Percentiles rank a stretch among this genome's conserved stretches.
phyloP scores from a whole-genome alignment of 345 rosid species.

The Populus nigra region DNA sequence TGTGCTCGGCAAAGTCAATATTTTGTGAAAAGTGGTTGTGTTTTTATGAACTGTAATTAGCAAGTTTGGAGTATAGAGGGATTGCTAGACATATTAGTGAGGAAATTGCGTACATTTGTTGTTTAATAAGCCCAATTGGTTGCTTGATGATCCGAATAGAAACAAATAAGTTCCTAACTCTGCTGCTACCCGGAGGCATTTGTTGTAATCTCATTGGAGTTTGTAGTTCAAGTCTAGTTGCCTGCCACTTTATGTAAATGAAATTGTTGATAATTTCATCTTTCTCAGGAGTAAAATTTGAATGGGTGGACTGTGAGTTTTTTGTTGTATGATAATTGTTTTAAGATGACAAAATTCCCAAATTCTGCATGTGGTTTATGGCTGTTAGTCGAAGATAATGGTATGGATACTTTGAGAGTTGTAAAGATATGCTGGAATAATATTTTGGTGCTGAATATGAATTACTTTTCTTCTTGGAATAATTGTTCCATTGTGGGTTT shows the following conservation, averaged over 20 bases:
- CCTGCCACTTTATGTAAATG: not conserved
- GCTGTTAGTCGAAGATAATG: not conserved
- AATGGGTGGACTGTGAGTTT: too few species aligned
- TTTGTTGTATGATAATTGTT: not conserved
- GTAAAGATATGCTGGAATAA: not conserved
- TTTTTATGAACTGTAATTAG: not conserved
- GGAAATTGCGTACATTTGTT: not conserved
- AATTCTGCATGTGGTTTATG: not conserved
- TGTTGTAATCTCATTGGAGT: too few species aligned
- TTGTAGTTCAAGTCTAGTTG: too few species aligned
- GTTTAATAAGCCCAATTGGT: not conserved
- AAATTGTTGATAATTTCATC: not conserved
- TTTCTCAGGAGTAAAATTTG: not conserved
- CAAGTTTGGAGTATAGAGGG: not conserved
- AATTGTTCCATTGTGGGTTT: slow-evolving; percentile 24
- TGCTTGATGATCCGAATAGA: not conserved
- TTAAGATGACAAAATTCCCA: not conserved
- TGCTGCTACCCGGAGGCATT: not conserved
- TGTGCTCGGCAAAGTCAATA: not conserved
- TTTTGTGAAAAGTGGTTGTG: not conserved
- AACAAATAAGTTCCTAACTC: not conserved
- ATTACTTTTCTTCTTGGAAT: not conserved
- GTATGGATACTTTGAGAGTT: not conserved
- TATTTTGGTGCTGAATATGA: not conserved
- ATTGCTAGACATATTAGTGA: too few species aligned